Percentiles rank a stretch among this genome's conserved stretches.
Conservation (phyloP, 31 red algal species). For the Asparagopsis taxiformis region DNA sequence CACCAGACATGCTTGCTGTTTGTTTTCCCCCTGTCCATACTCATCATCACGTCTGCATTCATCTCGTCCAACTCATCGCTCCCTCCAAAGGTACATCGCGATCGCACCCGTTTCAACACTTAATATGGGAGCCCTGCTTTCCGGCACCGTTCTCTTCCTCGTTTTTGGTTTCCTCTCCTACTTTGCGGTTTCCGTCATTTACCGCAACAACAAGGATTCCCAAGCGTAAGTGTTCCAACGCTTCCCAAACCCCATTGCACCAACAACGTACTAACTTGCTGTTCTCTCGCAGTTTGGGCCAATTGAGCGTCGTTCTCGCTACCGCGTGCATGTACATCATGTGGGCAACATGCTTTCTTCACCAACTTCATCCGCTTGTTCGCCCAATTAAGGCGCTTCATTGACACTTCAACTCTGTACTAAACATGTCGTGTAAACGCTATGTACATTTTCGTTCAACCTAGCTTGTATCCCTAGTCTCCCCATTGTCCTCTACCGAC, state of each 20-base stretch:
- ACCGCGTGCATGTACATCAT: conserved; percentile 95
- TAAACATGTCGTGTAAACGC: too few species aligned
- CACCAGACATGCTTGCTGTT: too few species aligned
- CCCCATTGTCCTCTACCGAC: neutral
- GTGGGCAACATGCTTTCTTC: conserved; percentile 98
- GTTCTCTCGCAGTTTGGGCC: conserved; percentile 55
- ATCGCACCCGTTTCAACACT: too few species aligned
- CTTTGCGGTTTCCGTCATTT: conserved; percentile 84
- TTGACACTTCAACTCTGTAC: too few species aligned
- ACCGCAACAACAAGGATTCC: conserved; percentile 92
- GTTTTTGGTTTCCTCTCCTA: conserved; percentile 71
- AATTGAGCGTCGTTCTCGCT: conserved; percentile 86
- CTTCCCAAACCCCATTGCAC: neutral
- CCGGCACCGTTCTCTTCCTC: conserved; percentile 78
- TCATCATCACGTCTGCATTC: too few species aligned
- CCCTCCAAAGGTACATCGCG: too few species aligned
- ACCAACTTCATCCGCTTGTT: conserved; percentile 96
- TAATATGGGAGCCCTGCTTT: conserved; percentile 87
- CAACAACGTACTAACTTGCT: neutral
- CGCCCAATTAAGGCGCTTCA: conserved; percentile 83
- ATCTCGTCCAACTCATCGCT: too few species aligned
- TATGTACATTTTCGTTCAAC: too few species aligned
- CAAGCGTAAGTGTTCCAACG: conserved; percentile 82
- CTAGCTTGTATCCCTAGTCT: conserved; percentile 16
- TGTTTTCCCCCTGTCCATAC: too few species aligned